phyloP scores from a whole-genome alignment of 1,284 basidiomycete genomes.

The Cutaneotrichosporon sp. region DNA sequence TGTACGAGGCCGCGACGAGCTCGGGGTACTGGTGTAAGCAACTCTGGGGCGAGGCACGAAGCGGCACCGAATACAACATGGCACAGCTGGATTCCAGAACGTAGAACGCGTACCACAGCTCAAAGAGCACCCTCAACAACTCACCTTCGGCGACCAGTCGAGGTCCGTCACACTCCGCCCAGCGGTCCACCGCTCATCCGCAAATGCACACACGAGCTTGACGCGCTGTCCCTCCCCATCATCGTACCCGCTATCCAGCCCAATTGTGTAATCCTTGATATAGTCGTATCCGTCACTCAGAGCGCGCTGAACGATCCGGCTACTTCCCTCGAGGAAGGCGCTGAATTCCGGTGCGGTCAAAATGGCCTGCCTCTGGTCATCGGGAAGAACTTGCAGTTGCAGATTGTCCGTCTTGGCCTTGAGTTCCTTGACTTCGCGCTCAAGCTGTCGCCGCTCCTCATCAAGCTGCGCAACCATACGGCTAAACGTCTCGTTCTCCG shows the following conservation, averaged over 20 bases:
- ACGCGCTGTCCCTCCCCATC: slow-evolving; percentile 83
- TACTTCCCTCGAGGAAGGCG: slow-evolving; percentile 91
- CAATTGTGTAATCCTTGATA: slow-evolving; percentile 88
- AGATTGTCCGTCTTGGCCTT: slow-evolving; percentile 73
- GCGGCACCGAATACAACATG: background rate
- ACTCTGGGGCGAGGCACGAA: background rate
- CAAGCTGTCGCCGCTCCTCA: slow-evolving; percentile 65
- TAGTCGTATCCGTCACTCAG: slow-evolving; percentile 96
- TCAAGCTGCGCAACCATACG: slow-evolving; percentile 60
- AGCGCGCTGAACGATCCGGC: slow-evolving; percentile 93
- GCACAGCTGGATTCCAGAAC: background rate
- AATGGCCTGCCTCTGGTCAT: slow-evolving; percentile 77
- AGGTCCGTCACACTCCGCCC: slow-evolving; percentile 92
- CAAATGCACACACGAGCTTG: slow-evolving; percentile 83
- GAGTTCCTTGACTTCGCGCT: slow-evolving; percentile 77
- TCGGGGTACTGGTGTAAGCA: slow-evolving; percentile 74
- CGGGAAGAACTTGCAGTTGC: slow-evolving; percentile 64
- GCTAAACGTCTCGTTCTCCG: slow-evolving; percentile 71
- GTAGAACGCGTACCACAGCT: background rate
- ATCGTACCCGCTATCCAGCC: slow-evolving; percentile 71
- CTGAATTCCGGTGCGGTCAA: slow-evolving; percentile 82
- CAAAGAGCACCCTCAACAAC: slow-evolving; percentile 16
- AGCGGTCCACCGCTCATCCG: slow-evolving; percentile 80
- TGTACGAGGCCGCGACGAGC: slow-evolving; percentile 90
- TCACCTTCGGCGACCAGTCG: slow-evolving; percentile 94